A percentile compares a stretch with the other conserved stretches of the same genome.
These are phyloP conservation scores for Trichoderma aggressivum DNA, from an alignment of 2,329 filamentous ascomycete species.

Conservation along the genomic window DNA sequence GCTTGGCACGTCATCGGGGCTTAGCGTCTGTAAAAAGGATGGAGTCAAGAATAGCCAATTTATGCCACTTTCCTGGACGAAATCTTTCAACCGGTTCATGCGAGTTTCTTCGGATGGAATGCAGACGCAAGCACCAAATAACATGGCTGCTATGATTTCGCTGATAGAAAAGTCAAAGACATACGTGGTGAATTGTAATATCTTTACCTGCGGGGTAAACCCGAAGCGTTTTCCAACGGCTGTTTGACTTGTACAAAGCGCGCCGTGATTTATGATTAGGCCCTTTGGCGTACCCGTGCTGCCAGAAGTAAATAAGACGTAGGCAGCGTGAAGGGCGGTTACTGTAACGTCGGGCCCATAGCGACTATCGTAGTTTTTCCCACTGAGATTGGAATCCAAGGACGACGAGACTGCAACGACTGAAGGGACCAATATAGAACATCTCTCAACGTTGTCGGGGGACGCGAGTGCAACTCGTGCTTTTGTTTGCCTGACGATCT, in stretches of 20 bases:
- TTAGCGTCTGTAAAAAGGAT: constrained; percentile 12
- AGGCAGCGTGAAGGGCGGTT: not conserved
- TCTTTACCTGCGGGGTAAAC: not conserved
- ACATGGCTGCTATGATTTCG: not conserved
- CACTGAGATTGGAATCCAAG: not conserved
- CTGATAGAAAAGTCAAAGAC: not conserved
- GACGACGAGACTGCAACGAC: not conserved
- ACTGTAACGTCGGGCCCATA: not conserved
- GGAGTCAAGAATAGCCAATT: constrained; percentile 17
- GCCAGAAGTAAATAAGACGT: not conserved
- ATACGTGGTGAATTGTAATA: not conserved
- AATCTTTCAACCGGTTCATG: not conserved
- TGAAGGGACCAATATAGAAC: not conserved
- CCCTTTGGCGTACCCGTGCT: not conserved
- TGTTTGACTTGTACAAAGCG: not conserved
- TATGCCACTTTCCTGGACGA: not conserved
- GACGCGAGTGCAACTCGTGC: not conserved
- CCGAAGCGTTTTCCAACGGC: not conserved
- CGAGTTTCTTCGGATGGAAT: not conserved
- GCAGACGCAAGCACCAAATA: not conserved
- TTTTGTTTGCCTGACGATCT: constrained; percentile 1
- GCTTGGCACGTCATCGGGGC: not conserved
- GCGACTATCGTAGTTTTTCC: not conserved
- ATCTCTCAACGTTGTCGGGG: not conserved
- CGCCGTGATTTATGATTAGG: not conserved